These are phyloP conservation scores for Schizothecium vesticola DNA, from an alignment of 495 filamentous ascomycete species.

Conservation along the genomic window DNA sequence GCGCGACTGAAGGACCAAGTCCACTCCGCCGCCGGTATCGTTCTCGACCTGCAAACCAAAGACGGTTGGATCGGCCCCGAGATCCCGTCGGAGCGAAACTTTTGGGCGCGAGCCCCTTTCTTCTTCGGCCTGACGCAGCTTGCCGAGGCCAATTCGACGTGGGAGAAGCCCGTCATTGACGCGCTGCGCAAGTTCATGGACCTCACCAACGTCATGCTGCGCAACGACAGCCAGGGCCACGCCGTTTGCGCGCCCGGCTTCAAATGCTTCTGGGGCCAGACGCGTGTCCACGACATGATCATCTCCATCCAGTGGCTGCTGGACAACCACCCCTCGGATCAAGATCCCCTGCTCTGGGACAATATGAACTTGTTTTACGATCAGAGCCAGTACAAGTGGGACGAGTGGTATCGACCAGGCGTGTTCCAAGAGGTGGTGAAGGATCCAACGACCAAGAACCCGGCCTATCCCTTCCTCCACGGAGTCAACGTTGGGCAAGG, in stretches of 20 bases:
- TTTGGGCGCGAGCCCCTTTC: constrained; percentile 50
- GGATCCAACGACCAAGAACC: constrained; percentile 10
- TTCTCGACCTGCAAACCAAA: constrained; percentile 46
- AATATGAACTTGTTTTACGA: constrained; percentile 27
- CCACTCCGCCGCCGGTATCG: constrained; percentile 40
- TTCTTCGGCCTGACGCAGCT: constrained; percentile 41
- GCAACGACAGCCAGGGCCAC: constrained; percentile 22
- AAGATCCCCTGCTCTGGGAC: constrained; percentile 28
- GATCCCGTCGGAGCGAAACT: constrained; percentile 37
- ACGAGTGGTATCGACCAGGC: constrained; percentile 15
- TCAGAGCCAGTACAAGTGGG: constrained; percentile 20
- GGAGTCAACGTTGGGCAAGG: constrained; percentile 32
- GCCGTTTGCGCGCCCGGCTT: constrained; percentile 12
- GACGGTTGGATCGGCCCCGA: constrained; percentile 64
- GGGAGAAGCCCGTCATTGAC: constrained; percentile 30
- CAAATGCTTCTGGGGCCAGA: constrained; percentile 22
- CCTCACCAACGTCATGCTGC: constrained; percentile 39
- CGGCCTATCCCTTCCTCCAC: constrained; percentile 21
- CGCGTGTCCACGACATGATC: constrained; percentile 27
- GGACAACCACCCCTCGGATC: constrained; percentile 33
- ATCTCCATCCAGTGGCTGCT: constrained; percentile 47
- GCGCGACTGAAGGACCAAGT: constrained; percentile 50
- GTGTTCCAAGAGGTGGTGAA: constrained; percentile 15
- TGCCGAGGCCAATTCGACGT: constrained; percentile 41
- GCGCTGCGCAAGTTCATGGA: constrained; percentile 35